These are phyloP conservation scores for Insectozyma bohioensis DNA, from an alignment of 1,139 yeast species.

Conservation along the genomic window DNA sequence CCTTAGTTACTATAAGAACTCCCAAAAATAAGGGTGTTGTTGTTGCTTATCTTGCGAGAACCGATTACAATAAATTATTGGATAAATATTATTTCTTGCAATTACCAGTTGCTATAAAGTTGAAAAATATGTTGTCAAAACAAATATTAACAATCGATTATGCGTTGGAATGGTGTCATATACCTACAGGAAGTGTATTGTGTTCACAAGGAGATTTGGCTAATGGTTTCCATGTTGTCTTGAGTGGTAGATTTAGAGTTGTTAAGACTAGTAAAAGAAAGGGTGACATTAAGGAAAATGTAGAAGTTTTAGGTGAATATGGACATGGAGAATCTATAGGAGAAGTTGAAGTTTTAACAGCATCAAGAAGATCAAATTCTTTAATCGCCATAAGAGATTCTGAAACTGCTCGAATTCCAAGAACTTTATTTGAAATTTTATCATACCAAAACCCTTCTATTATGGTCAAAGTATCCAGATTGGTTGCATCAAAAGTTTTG, in stretches of 20 bases:
- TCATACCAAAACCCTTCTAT: conserved; percentile 86
- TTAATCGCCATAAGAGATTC: conserved; percentile 90
- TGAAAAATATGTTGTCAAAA: conserved; percentile 65
- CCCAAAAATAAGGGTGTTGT: conserved; percentile 57
- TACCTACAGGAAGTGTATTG: conserved; percentile 78
- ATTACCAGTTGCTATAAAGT: conserved; percentile 71
- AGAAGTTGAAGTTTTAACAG: conserved; percentile 91
- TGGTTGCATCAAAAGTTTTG: conserved; percentile 74
- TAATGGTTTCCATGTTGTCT: conserved; percentile 86
- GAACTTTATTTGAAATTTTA: conserved; percentile 80
- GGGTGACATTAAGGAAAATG: conserved; percentile 23
- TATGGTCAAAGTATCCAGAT: conserved; percentile 84
- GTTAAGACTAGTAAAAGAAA: conserved; percentile 27
- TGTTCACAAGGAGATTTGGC: conserved; percentile 86
- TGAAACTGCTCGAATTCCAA: conserved; percentile 89
- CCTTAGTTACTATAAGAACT: conserved; percentile 65
- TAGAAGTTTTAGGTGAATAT: conserved; percentile 64
- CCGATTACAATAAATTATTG: conserved; percentile 60
- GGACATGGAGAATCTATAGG: conserved; percentile 97
- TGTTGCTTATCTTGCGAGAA: conserved; percentile 71
- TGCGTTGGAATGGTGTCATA: conserved; percentile 93
- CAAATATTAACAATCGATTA: conserved; percentile 77
- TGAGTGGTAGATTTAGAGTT: conserved; percentile 86
- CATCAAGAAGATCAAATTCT: conserved; percentile 68
- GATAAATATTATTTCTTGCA: conserved; percentile 78